Evolutionary conservation across 768 basidiomycete genomes (phyloP), one percentile per base, ranked within the genome.

Genomic region (Boletellus ananas): DNA sequence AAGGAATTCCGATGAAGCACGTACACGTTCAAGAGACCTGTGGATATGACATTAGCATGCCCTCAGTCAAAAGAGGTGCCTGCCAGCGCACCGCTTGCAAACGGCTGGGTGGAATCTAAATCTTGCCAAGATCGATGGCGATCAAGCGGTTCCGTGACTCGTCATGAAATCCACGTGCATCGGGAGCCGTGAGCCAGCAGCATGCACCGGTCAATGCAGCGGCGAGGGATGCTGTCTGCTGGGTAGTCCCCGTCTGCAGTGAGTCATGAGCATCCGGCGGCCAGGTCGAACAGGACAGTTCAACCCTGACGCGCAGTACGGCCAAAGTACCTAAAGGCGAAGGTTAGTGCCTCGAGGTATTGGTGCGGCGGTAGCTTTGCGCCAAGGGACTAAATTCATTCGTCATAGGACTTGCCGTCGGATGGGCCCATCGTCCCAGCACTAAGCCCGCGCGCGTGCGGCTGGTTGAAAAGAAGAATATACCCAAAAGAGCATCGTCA

Each of bases 281-380:
- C 50, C 51, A 50, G 43, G 27, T 47, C 50, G 46, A 49, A 54
- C 56, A 56, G 47, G 53, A 49, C 36, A 11, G 8, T 46, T 43
- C 66, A 69, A 61, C 66, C 68, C 66, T 70, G 66, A 58, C 43
- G 47, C 56, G 62, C 63, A 69, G 63, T 58, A 52, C 44, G 29
- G 21, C 45, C 49, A 36, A 42, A 61, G 56, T 67, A 67, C 67
- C 65, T 62, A 63, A 68, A 51, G 45, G 57, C 38, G 52, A 67
- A 62, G 43, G 27, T 56, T 56, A 48, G 7, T 35, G 52, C 66
- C 66, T 69, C 66, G 66, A 66, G 66, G 66, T 56, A 57, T 64
- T 31, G 47, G 66, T 68, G 68, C 58, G 66, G 63, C 61, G 49
- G 50, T 43, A 36, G 52, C 46, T 52, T 66, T 67, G 59, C 65